These are phyloP conservation scores for Scedosporium aurantiacum DNA, from an alignment of 2,329 filamentous ascomycete genomes.

Conservation along the genomic window DNA sequence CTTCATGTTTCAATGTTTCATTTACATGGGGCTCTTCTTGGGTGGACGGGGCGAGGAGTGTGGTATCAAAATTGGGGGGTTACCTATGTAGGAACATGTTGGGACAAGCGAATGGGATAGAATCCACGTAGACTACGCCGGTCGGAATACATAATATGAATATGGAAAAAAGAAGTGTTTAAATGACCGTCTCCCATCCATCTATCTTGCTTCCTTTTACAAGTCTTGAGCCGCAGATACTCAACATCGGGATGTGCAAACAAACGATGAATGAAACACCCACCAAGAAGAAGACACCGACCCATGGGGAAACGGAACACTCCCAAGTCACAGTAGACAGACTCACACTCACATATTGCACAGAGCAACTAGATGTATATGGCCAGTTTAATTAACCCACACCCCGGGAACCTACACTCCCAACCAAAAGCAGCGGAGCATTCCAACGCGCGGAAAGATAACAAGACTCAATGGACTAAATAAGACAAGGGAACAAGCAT, in stretches of 20 bases:
- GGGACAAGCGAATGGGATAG: neutral
- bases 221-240: neutral
- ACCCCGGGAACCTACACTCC: neutral
- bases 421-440: neutral
- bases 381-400: neutral
- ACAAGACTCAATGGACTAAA: neutral
- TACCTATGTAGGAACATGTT: neutral
- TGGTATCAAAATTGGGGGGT: neutral
- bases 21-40: neutral
- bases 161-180: no score
- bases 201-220: no score
- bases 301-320: no score
- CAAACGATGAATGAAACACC: constrained; percentile 1
- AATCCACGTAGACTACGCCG: neutral
- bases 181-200: neutral
- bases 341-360: neutral
- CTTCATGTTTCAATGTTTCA: neutral
- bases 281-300: neutral
- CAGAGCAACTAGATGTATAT: neutral
- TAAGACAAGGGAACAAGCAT: neutral
- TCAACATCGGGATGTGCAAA: neutral
- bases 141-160: neutral
- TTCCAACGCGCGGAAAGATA: neutral
- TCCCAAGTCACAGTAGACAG: no score
- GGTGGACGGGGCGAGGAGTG: neutral